Evolutionary conservation across 192 early-diverging fungal species (phyloP).

Genomic region (Coemansia umbellata): DNA sequence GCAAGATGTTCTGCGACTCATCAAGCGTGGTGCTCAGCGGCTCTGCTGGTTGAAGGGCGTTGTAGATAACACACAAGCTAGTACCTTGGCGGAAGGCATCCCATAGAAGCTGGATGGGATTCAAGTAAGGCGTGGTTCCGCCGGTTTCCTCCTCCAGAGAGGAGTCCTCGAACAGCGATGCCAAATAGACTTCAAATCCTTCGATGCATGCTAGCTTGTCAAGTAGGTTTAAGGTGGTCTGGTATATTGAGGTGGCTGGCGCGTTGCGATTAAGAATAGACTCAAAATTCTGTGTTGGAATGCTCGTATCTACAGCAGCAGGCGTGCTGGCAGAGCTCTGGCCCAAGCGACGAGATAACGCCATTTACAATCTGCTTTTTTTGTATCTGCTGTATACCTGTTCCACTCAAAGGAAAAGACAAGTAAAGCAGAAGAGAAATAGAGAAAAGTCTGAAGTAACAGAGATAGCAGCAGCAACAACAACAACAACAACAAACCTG

Average conservation of each 20-base stretch:
- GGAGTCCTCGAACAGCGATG: slow-evolving; percentile 36
- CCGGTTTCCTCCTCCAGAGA: slow-evolving; percentile 28
- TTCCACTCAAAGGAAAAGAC: background rate
- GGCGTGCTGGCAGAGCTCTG: slow-evolving; percentile 5
- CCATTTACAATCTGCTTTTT: slow-evolving; percentile 13
- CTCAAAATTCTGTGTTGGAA: slow-evolving; percentile 43
- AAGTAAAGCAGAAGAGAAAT: background rate
- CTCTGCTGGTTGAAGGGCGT: slow-evolving; percentile 61
- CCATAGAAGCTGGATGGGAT: slow-evolving; percentile 73
- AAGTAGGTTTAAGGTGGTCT: slow-evolving; percentile 63
- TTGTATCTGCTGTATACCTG: background rate
- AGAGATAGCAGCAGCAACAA: background rate
- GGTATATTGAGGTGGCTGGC: slow-evolving; percentile 63
- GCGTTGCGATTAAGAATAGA: slow-evolving; percentile 46
- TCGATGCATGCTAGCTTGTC: slow-evolving; percentile 69
- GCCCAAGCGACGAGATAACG: slow-evolving; percentile 29
- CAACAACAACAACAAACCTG: background rate
- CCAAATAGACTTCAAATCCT: slow-evolving; percentile 63
- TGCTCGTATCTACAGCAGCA: slow-evolving; percentile 36
- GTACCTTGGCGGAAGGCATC: slow-evolving; percentile 66
- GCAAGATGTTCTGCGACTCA: slow-evolving; percentile 53
- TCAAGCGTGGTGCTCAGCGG: slow-evolving; percentile 57
- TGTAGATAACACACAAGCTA: slow-evolving; percentile 67
- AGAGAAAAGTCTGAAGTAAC: background rate
- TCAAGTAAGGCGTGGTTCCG: slow-evolving; percentile 37